Percentiles rank a stretch among this genome's conserved stretches.
Evolutionary conservation across 306 rosid species (phyloP).

Genomic region (Malus fusca): DNA sequence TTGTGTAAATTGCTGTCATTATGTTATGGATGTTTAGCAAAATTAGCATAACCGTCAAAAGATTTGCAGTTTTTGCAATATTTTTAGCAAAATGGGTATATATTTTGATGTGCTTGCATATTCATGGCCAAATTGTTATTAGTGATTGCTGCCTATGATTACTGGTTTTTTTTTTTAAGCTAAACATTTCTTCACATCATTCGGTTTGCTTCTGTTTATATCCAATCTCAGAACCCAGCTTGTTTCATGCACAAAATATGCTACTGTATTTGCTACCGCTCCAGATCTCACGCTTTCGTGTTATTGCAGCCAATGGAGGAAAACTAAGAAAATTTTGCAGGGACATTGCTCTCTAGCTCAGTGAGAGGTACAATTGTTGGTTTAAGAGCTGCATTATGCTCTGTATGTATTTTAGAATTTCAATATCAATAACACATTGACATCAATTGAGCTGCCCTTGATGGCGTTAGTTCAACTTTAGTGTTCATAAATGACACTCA

Average conservation of each 20-base stretch:
- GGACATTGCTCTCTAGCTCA: conserved; percentile 58
- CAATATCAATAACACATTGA: conserved; percentile 83
- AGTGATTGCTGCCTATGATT: too few species aligned
- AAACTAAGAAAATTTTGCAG: conserved; percentile 57
- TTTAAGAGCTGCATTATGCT: conserved; percentile 69
- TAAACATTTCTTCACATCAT: too few species aligned
- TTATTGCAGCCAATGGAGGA: conserved; percentile 47
- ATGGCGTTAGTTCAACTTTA: conserved; percentile 11
- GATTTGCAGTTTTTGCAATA: too few species aligned
- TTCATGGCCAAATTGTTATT: too few species aligned
- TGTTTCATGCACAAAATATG: conserved; percentile 41
- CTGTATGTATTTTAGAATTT: conserved; percentile 86
- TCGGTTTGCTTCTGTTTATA: too few species aligned
- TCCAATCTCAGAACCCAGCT: conserved; percentile 20
- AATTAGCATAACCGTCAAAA: too few species aligned
- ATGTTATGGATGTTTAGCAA: too few species aligned
- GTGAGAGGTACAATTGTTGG: conserved; percentile 54
- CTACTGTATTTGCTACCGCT: conserved; percentile 39
- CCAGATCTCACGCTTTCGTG: conserved; percentile 43
- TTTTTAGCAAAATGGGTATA: too few species aligned
- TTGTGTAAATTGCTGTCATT: too few species aligned
- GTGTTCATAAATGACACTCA: background rate
- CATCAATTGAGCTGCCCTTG: conserved; percentile 43
- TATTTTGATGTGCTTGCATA: too few species aligned
- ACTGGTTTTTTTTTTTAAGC: too few species aligned